A percentile compares a stretch with the other conserved stretches of the same genome.
Conservation (phyloP, 2,329 filamentous ascomycete genomes). For the Proliferodiscus dingleyae region DNA sequence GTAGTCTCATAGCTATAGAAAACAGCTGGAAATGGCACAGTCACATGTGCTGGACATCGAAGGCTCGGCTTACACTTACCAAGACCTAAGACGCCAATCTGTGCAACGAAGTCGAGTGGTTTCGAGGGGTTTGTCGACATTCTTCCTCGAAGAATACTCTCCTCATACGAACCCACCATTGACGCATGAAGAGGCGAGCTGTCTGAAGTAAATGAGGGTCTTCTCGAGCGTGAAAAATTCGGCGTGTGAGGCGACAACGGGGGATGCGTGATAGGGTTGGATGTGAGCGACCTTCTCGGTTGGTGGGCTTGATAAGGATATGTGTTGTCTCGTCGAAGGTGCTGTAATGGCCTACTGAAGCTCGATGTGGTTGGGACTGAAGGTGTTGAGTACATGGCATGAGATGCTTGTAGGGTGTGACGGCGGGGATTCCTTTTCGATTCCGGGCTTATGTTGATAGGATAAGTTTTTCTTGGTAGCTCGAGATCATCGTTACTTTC, state of each 20-base stretch:
- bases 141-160: slow-evolving; percentile 87
- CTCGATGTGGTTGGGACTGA: slow-evolving; percentile 35
- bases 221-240: slow-evolving; percentile 49
- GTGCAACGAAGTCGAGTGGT: slow-evolving; percentile 86
- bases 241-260: slow-evolving; percentile 46
- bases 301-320: slow-evolving; percentile 77
- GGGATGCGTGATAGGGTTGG: slow-evolving; percentile 41
- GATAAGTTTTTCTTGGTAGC: slow-evolving; percentile 49
- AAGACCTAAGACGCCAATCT: slow-evolving; percentile 87
- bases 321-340: slow-evolving; percentile 53
- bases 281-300: slow-evolving; percentile 69
- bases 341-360: slow-evolving; percentile 39
- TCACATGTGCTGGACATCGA: slow-evolving; percentile 84
- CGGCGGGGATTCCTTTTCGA: slow-evolving; percentile 46
- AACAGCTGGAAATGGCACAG: slow-evolving; percentile 84
- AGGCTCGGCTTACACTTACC: slow-evolving; percentile 84
- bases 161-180: slow-evolving; percentile 97
- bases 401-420: slow-evolving; percentile 67
- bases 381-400: slow-evolving; percentile 41
- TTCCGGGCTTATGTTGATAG: slow-evolving; percentile 41
- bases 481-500: slow-evolving; percentile 78
- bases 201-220: slow-evolving; percentile 70
- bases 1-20: slow-evolving; percentile 88
- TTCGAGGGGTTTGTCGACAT: slow-evolving; percentile 97
- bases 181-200: slow-evolving; percentile 77